These are phyloP conservation scores for Gracilariopsis chorda DNA, from an alignment of 23 red algal genomes.

Conservation along the genomic window DNA sequence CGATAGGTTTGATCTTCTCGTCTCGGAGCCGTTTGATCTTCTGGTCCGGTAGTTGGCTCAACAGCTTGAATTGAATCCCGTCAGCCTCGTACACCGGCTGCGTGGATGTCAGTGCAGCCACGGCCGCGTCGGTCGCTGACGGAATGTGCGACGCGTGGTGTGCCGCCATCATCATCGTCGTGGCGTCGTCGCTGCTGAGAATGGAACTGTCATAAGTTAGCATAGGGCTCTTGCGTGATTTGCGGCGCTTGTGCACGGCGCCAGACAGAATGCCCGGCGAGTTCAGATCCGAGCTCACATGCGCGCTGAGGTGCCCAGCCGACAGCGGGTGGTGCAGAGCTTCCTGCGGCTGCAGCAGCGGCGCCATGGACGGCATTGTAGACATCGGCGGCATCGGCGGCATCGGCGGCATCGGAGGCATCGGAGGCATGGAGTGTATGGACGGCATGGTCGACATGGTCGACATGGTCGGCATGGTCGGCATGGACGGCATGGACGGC, in stretches of 20 bases:
- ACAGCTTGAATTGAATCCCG: conserved; percentile 64
- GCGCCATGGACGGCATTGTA: conserved; percentile 4
- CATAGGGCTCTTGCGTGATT: not conserved
- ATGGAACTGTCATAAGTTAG: conserved; percentile 6
- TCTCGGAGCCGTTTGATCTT: conserved; percentile 56
- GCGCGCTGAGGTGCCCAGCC: not conserved
- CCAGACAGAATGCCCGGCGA: conserved; percentile 49
- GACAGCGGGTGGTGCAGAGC: conserved; percentile 4
- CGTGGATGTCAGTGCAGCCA: not conserved
- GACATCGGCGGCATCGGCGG: conserved; percentile 23
- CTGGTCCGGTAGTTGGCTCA: conserved; percentile 51
- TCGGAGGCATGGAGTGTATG: not conserved
- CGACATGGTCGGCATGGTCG: no score
- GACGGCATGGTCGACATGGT: not conserved
- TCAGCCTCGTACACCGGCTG: conserved; percentile 60
- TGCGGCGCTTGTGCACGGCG: conserved; percentile 40
- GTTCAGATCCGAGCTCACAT: not conserved
- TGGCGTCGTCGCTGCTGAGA: conserved; percentile 29
- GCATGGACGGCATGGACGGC: not conserved
- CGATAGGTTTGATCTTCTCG: conserved; percentile 82
- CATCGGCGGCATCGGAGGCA: not conserved
- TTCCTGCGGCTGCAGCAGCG: not conserved
- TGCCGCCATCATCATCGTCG: conserved; percentile 55
- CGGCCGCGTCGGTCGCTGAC: not conserved
- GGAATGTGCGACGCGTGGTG: conserved; percentile 52